phyloP scores from a whole-genome alignment of 2,329 filamentous ascomycete genomes.

The Monosporascus sp. region DNA sequence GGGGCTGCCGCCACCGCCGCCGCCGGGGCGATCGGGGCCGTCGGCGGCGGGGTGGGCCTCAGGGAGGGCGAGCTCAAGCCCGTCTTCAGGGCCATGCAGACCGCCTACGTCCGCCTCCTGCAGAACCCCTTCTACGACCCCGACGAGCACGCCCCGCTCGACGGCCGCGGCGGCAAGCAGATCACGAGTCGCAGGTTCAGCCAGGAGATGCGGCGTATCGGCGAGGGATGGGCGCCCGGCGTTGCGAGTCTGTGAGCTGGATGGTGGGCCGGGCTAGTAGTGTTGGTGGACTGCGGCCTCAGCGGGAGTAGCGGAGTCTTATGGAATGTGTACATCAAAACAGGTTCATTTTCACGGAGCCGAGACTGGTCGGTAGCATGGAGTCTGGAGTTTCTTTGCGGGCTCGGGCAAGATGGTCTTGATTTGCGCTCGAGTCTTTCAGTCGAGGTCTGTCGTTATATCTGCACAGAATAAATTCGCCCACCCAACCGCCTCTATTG shows the following conservation, averaged over 20 bases:
- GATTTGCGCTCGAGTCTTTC: no score
- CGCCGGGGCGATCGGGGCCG: conserved; percentile 25
- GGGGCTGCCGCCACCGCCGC: conserved; percentile 23
- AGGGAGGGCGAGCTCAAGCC: conserved; percentile 83
- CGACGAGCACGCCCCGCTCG: conserved; percentile 66
- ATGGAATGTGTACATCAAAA: no score
- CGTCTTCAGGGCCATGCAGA: conserved; percentile 87
- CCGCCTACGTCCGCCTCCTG: conserved; percentile 80
- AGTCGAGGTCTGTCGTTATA: no score
- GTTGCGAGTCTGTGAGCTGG: conserved; percentile 48
- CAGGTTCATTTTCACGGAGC: no score
- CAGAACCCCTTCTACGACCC: conserved; percentile 95
- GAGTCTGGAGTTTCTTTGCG: no score
- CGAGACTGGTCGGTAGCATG: no score
- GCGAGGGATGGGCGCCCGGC: conserved; percentile 77
- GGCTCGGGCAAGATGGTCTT: no score
- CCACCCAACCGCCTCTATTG: no score
- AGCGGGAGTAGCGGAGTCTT: neutral
- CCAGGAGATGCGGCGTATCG: conserved; percentile 78
- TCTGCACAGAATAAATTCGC: no score
- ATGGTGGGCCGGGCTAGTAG: no score
- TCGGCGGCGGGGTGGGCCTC: conserved; percentile 55
- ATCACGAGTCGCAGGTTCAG: conserved; percentile 80
- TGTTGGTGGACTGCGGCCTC: neutral
- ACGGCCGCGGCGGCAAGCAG: conserved; percentile 52